Percentiles rank a stretch among this genome's conserved stretches.
phyloP scores from a whole-genome alignment of 2,329 filamentous ascomycete species.

The Calonectria pseudoturangicola region DNA sequence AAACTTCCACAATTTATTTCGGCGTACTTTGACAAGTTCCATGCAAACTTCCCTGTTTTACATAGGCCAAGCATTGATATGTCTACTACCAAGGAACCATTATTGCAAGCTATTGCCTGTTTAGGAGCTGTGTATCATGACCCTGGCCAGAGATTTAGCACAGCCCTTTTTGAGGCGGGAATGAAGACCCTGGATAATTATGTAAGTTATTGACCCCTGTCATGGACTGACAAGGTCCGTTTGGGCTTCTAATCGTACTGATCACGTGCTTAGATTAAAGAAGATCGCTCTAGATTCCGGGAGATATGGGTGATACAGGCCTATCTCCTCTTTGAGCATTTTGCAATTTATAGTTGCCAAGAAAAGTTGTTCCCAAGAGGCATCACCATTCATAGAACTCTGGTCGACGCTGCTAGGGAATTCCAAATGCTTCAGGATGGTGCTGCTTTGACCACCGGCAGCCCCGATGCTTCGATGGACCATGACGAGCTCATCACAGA shows the following conservation, averaged over 20 bases:
- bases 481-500: slow-evolving; percentile 24
- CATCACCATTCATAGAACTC: slow-evolving; percentile 26
- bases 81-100: slow-evolving; percentile 30
- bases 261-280: slow-evolving; percentile 25
- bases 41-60: slow-evolving; percentile 31
- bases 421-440: slow-evolving; percentile 39
- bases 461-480: slow-evolving; percentile 27
- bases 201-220: slow-evolving; percentile 2
- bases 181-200: slow-evolving; percentile 32
- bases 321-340: slow-evolving; percentile 38
- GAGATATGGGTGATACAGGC: slow-evolving; percentile 40
- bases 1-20: slow-evolving; percentile 37
- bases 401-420: slow-evolving; percentile 33
- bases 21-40: slow-evolving; percentile 38
- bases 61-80: slow-evolving; percentile 39
- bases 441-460: slow-evolving; percentile 26
- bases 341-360: slow-evolving; percentile 39
- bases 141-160: slow-evolving; percentile 26
- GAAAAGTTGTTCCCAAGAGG: slow-evolving; percentile 36
- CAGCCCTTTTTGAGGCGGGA: slow-evolving; percentile 30
- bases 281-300: slow-evolving; percentile 34
- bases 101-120: slow-evolving; percentile 40
- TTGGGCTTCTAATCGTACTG: background rate
- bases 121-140: slow-evolving; percentile 34
- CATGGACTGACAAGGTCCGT: background rate